Conservation (phyloP, 1,284 basidiomycete genomes). For the Athelia sp. region DNA sequence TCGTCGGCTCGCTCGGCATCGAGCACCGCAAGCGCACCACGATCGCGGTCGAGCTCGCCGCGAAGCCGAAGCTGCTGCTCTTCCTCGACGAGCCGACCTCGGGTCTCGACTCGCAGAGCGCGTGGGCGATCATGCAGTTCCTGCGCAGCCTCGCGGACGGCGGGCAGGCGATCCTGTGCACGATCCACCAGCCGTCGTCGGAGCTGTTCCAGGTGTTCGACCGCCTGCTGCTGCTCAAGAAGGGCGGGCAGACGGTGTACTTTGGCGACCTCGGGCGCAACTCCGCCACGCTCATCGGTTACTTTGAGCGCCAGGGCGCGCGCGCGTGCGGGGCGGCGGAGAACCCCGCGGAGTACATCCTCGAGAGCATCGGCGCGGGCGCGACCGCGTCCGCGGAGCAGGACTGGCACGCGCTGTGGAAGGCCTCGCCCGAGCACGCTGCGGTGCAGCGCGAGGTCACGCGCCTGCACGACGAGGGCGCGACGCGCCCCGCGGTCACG, state of each 20-base stretch:
- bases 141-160: conserved; percentile 73
- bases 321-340: conserved; percentile 35
- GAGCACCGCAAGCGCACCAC: conserved; percentile 81
- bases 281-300: conserved; percentile 52
- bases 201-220: conserved; percentile 73
- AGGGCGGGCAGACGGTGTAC: conserved; percentile 74
- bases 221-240: conserved; percentile 49
- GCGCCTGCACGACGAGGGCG: conserved; percentile 21
- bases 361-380: conserved; percentile 57
- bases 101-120: conserved; percentile 86
- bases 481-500: conserved; percentile 24
- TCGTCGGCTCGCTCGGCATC: conserved; percentile 74
- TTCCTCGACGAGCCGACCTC: conserved; percentile 77
- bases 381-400: conserved; percentile 38
- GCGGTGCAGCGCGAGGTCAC: conserved; percentile 9
- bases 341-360: conserved; percentile 65
- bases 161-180: conserved; percentile 74
- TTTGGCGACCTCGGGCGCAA: conserved; percentile 71
- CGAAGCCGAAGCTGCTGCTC: conserved; percentile 35
- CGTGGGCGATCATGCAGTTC: conserved; percentile 81
- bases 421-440: conserved; percentile 29
- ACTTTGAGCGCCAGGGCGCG: conserved; percentile 65
- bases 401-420: conserved; percentile 49
- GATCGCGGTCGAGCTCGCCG: conserved; percentile 81
- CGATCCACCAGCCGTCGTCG: conserved; percentile 73